Conservation (phyloP, 192 early-diverging fungal genomes). For the Geranomyces variabilis region DNA sequence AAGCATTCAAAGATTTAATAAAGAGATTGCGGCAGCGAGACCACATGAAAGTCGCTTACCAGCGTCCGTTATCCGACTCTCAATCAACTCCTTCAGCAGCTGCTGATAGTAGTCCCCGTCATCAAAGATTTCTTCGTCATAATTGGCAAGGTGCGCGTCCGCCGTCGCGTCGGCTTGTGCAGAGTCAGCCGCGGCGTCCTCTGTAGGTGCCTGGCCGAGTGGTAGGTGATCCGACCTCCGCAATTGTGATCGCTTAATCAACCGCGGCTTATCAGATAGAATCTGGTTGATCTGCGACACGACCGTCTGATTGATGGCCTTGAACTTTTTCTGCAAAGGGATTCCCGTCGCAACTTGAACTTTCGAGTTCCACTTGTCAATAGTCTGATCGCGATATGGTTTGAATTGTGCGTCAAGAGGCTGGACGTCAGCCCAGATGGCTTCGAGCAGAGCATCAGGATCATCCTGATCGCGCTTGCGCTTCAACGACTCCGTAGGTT, state of each 20-base stretch:
- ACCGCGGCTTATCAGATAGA: constrained; percentile 70
- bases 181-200: background rate
- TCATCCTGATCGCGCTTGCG: constrained; percentile 52
- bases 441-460: constrained; percentile 50
- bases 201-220: constrained; percentile 43
- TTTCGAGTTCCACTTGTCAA: constrained; percentile 95
- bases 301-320: constrained; percentile 87
- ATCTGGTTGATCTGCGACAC: constrained; percentile 74
- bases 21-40: too few relatives aligned
- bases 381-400: constrained; percentile 80
- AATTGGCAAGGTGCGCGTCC: constrained; percentile 68
- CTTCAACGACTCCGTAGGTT: constrained; percentile 32
- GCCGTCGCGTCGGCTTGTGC: background rate
- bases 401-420: constrained; percentile 66
- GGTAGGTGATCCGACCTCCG: constrained; percentile 73
- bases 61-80: constrained; percentile 87
- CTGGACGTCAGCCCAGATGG: constrained; percentile 63
- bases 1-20: constrained; percentile 1
- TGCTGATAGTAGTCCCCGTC: constrained; percentile 96
- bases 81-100: constrained; percentile 91
- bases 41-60: constrained; percentile 36
- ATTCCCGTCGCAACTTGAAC: constrained; percentile 69
- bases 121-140: constrained; percentile 91
- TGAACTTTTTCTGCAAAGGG: constrained; percentile 87
- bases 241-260: constrained; percentile 86